Evolutionary conservation across 768 basidiomycete genomes (phyloP), one percentile per base, ranked within the genome.

Genomic region (Rossbeevera mucosa): DNA sequence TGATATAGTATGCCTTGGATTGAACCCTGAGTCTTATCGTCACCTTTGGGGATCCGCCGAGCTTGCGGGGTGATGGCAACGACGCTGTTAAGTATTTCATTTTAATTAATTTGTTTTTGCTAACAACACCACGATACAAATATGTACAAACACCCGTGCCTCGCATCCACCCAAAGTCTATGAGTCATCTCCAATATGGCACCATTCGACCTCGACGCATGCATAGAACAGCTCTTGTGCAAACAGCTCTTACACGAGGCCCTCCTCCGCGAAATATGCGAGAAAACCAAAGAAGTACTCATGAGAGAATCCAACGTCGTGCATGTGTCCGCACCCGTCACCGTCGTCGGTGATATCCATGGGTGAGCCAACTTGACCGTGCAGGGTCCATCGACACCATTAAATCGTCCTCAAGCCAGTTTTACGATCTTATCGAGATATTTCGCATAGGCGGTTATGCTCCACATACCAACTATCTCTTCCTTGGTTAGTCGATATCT

Each of bases 221-320:
- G 94, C 71, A 97, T 97, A 65, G 76, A 88, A 63, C 90, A 94
- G 64, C 77, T 95, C 50, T 81, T 92, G 29, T 80, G 85, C 48
- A 96, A 96, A 74, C 94, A 96, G 59, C 83, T 99, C 13, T 77
- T 99, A 5, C 94, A 94, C 62, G 95, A 98, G 73, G 88, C 92
- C 2, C 78, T 98, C 24, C 71, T 99, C 41, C 86, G 94, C 47
- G 95, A 99, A 77, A 97, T 99, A 80, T 98, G 96, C 78, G 95
- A 96, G 66, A 98, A 98, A 74, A 96, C 95, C 14, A 99, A 98
- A 68, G 96, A 99, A 68, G 92, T 99, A 0, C 85, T 99, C 52
- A 98, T 98, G 96, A 78, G 93, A 56, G 96, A 99, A 74, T 93
- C 90, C 53, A 99, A 99, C 64, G 96, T 99, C 52, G 94, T 98